Evolutionary conservation across 129 eudicot species (phyloP), one percentile per base, ranked within the genome.

Genomic region (Lonicera japonica): DNA sequence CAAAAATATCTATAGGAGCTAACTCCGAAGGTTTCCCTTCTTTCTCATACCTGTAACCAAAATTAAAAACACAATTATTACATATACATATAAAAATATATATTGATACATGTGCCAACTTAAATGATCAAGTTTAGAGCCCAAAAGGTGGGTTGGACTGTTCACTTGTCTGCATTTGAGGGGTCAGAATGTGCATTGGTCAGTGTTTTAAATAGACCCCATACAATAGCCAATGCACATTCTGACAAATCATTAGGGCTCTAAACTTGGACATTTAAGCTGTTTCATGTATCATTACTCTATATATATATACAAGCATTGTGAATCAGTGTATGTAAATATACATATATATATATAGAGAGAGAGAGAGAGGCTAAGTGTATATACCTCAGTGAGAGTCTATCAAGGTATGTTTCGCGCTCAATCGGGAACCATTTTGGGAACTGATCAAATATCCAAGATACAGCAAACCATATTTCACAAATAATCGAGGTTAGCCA

Each of bases 391-490:
- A 89, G 76, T 38, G 96, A 89, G 24, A 89, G 74, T 55, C 96
- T 75, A 63, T 89, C 96, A 0, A 89, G 85, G 79, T 89, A 89
- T 14, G 96, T 89, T 78, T 89, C 96, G 21, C 96, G 85, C 71
- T 75, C 82, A 63, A 89, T 85, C 1, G 96, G 96, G 48, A 38
- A 72, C 94, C 94, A 85, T 76, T 89, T 89, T 5, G 96, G 96
- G 34, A 89, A 89, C 63, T 85, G 94, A 62, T 89, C 96, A 63
- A 89, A 82, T 25, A 89, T 85, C 96, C 96, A 89, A 9, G 96
- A 89, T 8, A 80, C 85, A 25, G 90, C 96, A 65, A 89, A 89
- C 96, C 96, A 89, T 21, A 89, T 85, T 72, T 89, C 96, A 71
- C 96, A 89, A 63, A 85, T 85, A 64, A 89, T 79, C 25, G 96